These are phyloP conservation scores for Botrytis galanthina DNA, from an alignment of 2,329 filamentous ascomycete genomes.

Conservation along the genomic window DNA sequence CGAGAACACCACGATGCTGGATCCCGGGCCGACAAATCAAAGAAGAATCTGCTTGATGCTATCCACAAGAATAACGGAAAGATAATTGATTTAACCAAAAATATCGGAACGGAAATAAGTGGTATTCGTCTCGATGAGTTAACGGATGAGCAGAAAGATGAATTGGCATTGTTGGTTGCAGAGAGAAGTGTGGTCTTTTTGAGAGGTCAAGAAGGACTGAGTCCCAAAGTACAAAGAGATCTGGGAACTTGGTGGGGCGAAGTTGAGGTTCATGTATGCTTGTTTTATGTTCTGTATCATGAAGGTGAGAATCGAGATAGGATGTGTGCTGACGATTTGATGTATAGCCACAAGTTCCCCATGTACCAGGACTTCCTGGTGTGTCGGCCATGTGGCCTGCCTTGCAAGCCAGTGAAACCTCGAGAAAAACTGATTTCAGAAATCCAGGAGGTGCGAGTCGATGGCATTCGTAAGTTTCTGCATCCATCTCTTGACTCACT, in stretches of 20 bases:
- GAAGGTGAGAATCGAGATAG: background rate
- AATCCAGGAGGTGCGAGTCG: conserved; percentile 64
- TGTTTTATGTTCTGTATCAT: background rate
- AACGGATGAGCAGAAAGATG: conserved; percentile 43
- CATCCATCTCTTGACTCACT: background rate
- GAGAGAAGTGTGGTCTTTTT: conserved; percentile 44
- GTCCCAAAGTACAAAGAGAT: conserved; percentile 61
- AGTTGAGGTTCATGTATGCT: conserved; percentile 63
- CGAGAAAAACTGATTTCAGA: conserved; percentile 56
- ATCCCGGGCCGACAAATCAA: conserved; percentile 61
- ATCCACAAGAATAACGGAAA: conserved; percentile 49
- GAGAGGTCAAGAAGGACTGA: conserved; percentile 44
- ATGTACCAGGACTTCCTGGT: conserved; percentile 65
- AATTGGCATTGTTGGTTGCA: conserved; percentile 44
- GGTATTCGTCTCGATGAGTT: conserved; percentile 43
- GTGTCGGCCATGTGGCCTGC: conserved; percentile 70
- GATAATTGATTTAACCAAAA: conserved; percentile 50
- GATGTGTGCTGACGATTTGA: conserved; percentile 15
- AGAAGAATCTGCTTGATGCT: conserved; percentile 58
- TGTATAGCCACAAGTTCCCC: conserved; percentile 63
- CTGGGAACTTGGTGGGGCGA: conserved; percentile 63
- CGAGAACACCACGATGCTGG: conserved; percentile 59
- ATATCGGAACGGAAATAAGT: conserved; percentile 45
- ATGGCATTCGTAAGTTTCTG: conserved; percentile 56
- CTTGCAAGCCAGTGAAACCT: conserved; percentile 57